These are phyloP conservation scores for Colletotrichum tropicicola DNA, from an alignment of 2,329 filamentous ascomycete species.

Conservation along the genomic window DNA sequence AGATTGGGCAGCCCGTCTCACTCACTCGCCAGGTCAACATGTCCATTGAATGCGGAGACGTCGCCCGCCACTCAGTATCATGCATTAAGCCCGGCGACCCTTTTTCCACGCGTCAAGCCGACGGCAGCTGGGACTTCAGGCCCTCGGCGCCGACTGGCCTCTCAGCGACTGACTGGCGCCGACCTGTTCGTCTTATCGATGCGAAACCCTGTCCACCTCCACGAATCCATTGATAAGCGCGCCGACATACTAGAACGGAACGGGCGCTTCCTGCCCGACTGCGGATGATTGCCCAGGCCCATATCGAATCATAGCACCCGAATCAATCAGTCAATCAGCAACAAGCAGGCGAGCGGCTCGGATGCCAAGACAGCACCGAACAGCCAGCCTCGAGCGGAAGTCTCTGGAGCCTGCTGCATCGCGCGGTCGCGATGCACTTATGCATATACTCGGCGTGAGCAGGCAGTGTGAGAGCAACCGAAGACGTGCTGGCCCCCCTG, in stretches of 20 bases:
- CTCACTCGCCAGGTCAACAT: not conserved
- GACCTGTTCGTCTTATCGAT: constrained; percentile 8
- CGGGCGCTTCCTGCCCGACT: not conserved
- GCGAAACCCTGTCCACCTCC: not conserved
- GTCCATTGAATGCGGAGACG: not conserved
- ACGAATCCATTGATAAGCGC: not conserved
- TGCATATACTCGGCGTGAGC: too few species aligned
- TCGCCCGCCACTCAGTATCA: not conserved
- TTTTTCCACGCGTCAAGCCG: not conserved
- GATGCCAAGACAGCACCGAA: not conserved
- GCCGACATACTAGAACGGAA: not conserved
- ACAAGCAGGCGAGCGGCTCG: not conserved
- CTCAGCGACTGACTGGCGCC: not conserved
- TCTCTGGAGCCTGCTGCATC: not conserved
- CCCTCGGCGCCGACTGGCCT: not conserved
- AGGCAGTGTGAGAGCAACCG: too few species aligned
- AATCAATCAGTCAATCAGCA: not conserved
- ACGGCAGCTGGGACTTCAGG: not conserved
- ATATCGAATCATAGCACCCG: not conserved
- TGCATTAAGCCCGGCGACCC: not conserved
- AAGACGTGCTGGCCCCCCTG: not conserved
- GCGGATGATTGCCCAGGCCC: not conserved
- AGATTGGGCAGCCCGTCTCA: not conserved
- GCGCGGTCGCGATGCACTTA: not conserved
- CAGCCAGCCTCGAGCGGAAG: not conserved